These are phyloP conservation scores for Leptomonas seymouri DNA, from an alignment of 208 protist genomes.

Conservation along the genomic window DNA sequence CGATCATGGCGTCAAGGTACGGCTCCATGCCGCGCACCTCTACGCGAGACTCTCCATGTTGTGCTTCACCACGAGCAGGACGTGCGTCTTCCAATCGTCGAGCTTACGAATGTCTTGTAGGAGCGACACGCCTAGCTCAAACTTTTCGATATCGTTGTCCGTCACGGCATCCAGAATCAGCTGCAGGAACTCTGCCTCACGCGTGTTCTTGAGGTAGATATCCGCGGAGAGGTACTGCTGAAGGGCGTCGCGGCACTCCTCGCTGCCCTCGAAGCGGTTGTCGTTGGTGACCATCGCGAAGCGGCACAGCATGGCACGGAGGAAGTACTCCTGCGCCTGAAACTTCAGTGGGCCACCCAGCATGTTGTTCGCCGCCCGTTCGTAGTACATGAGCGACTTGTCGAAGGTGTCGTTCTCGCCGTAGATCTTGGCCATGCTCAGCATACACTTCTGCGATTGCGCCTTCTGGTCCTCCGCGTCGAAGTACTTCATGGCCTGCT, in stretches of 20 bases:
- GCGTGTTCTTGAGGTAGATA: conserved; percentile 80
- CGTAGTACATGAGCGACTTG: conserved; percentile 82
- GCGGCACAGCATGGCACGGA: conserved; percentile 83
- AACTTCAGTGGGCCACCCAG: conserved; percentile 82
- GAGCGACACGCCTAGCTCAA: conserved; percentile 75
- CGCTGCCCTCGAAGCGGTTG: conserved; percentile 68
- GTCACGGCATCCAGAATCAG: conserved; percentile 74
- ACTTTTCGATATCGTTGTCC: conserved; percentile 75
- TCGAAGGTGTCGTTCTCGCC: conserved; percentile 79
- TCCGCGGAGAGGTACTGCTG: conserved; percentile 64
- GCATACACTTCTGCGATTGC: conserved; percentile 78
- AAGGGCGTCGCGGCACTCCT: conserved; percentile 73
- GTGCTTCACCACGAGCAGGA: conserved; percentile 80
- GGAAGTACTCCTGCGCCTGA: conserved; percentile 87
- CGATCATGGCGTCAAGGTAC: too few species aligned
- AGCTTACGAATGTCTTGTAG: conserved; percentile 75
- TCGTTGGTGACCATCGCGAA: conserved; percentile 77
- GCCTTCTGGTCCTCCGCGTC: conserved; percentile 76
- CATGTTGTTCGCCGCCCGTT: conserved; percentile 66
- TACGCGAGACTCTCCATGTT: conserved; percentile 83
- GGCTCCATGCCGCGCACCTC: conserved; percentile 1
- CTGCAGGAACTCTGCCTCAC: conserved; percentile 75
- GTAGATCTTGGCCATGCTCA: conserved; percentile 83
- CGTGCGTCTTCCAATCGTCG: conserved; percentile 88
- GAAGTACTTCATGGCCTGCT: conserved; percentile 86